phyloP scores from a whole-genome alignment of 2,329 filamentous ascomycete genomes.

The Aquanectria penicillioides region DNA sequence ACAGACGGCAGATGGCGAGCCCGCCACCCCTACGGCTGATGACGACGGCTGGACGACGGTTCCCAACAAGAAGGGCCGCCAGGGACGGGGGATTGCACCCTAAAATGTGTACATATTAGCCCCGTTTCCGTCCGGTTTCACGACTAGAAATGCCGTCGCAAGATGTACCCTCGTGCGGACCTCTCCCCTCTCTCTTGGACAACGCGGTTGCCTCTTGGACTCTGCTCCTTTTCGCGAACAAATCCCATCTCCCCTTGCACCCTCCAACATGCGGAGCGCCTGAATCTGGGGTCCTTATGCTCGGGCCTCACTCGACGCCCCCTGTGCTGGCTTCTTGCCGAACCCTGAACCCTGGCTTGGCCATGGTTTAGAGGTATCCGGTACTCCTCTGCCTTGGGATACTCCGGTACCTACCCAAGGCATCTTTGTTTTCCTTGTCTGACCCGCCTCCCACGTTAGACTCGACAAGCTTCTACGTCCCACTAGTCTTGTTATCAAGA shows the following conservation, averaged over 20 bases:
- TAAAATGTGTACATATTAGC: conserved; percentile 49
- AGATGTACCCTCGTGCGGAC: conserved; percentile 40
- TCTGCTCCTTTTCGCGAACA: conserved; percentile 31
- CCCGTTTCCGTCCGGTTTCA: conserved; percentile 47
- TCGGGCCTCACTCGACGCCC: conserved; percentile 4
- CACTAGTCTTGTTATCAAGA: conserved; percentile 19
- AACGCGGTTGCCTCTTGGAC: conserved; percentile 30
- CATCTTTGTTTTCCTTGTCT: conserved; percentile 37
- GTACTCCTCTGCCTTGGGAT: conserved; percentile 30
- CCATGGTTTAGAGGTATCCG: conserved; percentile 17
- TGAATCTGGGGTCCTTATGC: neutral
- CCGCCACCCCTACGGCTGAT: conserved; percentile 58
- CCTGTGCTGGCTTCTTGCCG: conserved; percentile 25
- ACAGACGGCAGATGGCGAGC: conserved; percentile 46
- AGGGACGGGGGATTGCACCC: conserved; percentile 44
- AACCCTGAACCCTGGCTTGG: conserved; percentile 19
- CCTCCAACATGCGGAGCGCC: conserved; percentile 17
- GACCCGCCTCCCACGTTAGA: conserved; percentile 35
- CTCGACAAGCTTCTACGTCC: conserved; percentile 35
- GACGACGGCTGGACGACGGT: conserved; percentile 72
- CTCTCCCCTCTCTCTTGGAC: conserved; percentile 20
- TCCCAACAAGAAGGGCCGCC: conserved; percentile 51
- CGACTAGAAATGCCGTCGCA: conserved; percentile 48
- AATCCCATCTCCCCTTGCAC: conserved; percentile 31
- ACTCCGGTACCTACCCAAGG: conserved; percentile 24